phyloP scores from a whole-genome alignment of 805 yeast genomes.

The Nakazawaea holstii region DNA sequence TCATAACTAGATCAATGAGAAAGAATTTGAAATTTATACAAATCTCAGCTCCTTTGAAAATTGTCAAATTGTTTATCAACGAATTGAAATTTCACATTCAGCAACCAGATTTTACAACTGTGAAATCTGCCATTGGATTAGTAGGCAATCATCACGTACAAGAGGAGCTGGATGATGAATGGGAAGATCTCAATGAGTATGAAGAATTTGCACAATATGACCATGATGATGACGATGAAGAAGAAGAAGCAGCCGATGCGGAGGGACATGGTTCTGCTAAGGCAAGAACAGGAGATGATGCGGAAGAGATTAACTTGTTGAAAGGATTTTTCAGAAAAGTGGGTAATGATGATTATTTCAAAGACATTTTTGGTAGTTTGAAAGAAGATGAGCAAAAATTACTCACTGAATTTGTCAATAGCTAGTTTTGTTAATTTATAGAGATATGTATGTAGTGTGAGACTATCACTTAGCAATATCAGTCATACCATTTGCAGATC shows the following conservation, averaged over 20 bases:
- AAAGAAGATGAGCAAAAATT: constrained; percentile 48
- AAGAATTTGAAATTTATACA: constrained; percentile 55
- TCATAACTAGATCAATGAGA: constrained; percentile 83
- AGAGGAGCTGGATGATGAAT: constrained; percentile 48
- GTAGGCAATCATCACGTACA: constrained; percentile 27
- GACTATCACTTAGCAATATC: too few species aligned
- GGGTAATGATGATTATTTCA: constrained; percentile 37
- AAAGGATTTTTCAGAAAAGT: constrained; percentile 4
- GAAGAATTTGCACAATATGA: constrained; percentile 59
- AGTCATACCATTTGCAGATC: too few species aligned
- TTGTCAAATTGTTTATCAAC: constrained; percentile 60
- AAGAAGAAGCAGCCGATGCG: constrained; percentile 20
- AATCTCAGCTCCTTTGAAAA: constrained; percentile 66
- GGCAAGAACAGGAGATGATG: constrained; percentile 12
- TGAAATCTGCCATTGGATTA: constrained; percentile 9
- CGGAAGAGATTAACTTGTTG: constrained; percentile 6
- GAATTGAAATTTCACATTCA: constrained; percentile 65
- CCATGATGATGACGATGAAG: constrained; percentile 35
- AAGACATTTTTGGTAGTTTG: constrained; percentile 40
- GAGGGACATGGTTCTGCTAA: neutral
- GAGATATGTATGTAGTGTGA: neutral
- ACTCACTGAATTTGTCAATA: constrained; percentile 36
- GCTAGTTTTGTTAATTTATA: constrained; percentile 28
- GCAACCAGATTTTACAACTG: constrained; percentile 36
- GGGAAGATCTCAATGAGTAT: constrained; percentile 77